Base-by-base conservation (phyloP, 2,329 filamentous ascomycete species). In the Sporothrix inflata region DNA sequence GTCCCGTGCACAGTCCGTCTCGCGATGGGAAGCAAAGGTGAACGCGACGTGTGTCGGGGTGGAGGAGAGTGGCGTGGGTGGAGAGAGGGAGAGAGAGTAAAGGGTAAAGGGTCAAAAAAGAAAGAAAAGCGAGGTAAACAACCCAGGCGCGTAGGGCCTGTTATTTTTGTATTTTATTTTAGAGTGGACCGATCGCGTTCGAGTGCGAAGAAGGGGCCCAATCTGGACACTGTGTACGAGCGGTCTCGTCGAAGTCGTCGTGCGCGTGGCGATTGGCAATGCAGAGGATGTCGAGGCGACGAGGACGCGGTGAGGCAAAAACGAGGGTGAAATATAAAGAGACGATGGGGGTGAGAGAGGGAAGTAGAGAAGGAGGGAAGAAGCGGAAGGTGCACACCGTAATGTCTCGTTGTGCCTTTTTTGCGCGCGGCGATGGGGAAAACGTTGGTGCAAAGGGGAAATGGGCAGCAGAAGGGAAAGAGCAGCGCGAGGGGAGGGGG, bases 141-240 rank as follows among this genome's bases (percentile, higher is more conserved):
- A 70, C 21, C 71, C 24, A 53, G 71, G 66, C 71, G 71, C 71
- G 71, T 72, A 72, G 38, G 60, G n/a, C 55, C 49, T 68, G 70
- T 57, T 68, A 60, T 69, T 72, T 72, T 67, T 69, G 63, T 68
- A 68, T 68, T 71, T 69, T 69, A 69, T 60, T 55, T 71, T 40
- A 65, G 57, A 72, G 71, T 72, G 71, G 71, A 69, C 57, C 66
- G 71, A 63, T 49, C 71, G 71, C 71, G 71, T 72, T 57, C 24
- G 71, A 34, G 51, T 63, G 66, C 55, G 47, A 55, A 51, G 45
- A 27, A 24, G 24, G 42, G 14, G 21, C 34, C 40, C 30, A 40
- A 66, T 38, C 57, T 53, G 51, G 19, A 27, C 57, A 66, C 66
- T 55, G 51, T 34, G 53, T 61, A 49, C 40, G 38, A 47, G 45